Evolutionary conservation across 495 filamentous ascomycete species (phyloP), one percentile per base, ranked within the genome.

Genomic region (Evernia prunastri): DNA sequence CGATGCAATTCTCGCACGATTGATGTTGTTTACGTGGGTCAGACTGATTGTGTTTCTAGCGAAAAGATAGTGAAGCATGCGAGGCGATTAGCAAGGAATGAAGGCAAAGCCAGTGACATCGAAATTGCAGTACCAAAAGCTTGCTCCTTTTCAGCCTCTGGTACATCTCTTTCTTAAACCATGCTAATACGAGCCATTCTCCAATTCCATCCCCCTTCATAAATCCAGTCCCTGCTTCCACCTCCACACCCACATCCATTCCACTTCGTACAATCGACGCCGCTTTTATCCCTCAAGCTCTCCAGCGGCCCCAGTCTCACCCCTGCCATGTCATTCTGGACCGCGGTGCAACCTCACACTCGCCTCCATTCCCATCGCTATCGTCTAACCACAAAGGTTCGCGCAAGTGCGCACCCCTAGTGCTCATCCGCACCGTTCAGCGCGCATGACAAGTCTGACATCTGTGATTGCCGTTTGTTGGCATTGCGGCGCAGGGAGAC

Each of bases 11-110:
- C 40, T 56, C 42, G 51, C 51, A 68, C 51, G 66, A 67, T 25
- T 67, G 65, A 65, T 63, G 66, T 65, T 58, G 25, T 59, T 58
- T 18, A 61, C 45, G 66, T 45, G 58, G 58, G 59, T 56, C 63
- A 68, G 63, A 62, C 56, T 65, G 66, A 10, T 57, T 61, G 15
- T 59, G 51, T 60, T 63, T 56, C 42, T 43, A 68, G 66, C 63
- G 63, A 59, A 53, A 61, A 61, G 63, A 61, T 53, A 59, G 56
- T 59, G 56, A 59, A 59, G 56, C 56, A 25, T 59, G 56, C 35
- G 35, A 54, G 51, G 51, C 17, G 27, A 54, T 54, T 54, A 33
- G 51, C 27, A 6, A 54, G 15, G 29, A 54, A 33, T 54, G 29
- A 54, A 33, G 33, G 12, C 51, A 33, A 54, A 25, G 29, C 15